A percentile compares a stretch with the other conserved stretches of the same genome.
phyloP scores from a whole-genome alignment of 805 yeast genomes.

The Kurtzmaniella fragi region DNA sequence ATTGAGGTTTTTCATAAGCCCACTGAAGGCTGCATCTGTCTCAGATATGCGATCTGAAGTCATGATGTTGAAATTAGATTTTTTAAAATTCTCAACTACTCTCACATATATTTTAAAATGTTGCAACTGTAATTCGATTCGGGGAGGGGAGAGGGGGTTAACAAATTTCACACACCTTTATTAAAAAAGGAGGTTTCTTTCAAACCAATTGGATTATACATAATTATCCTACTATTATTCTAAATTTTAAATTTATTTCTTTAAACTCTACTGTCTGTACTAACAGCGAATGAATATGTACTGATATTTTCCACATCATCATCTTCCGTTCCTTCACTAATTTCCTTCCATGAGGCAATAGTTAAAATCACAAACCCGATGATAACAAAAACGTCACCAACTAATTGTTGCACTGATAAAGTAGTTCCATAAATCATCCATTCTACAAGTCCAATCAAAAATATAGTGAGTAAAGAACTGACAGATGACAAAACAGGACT shows the following conservation, averaged over 20 bases:
- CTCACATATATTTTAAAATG: not conserved
- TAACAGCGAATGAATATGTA: constrained; percentile 38
- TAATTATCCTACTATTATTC: too few relatives aligned
- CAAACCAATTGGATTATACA: too few relatives aligned
- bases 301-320: constrained; percentile 40
- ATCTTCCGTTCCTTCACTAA: constrained; percentile 44
- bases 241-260: too few relatives aligned
- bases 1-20: constrained; percentile 23
- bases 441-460: constrained; percentile 74
- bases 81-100: too few relatives aligned
- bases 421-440: constrained; percentile 60
- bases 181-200: too few relatives aligned
- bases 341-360: constrained; percentile 61
- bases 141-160: too few relatives aligned
- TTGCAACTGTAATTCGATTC: not conserved
- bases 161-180: too few relatives aligned
- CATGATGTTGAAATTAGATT: constrained; percentile 2
- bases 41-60: constrained; percentile 8
- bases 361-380: constrained; percentile 66
- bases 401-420: constrained; percentile 50
- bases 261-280: constrained; percentile 15
- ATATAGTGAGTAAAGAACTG: constrained; percentile 66
- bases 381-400: constrained; percentile 68
- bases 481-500: constrained; percentile 78
- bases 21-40: constrained; percentile 15